These are phyloP conservation scores for Penstemon newberryi DNA, from an alignment of 257 asterid species.

Conservation along the genomic window DNA sequence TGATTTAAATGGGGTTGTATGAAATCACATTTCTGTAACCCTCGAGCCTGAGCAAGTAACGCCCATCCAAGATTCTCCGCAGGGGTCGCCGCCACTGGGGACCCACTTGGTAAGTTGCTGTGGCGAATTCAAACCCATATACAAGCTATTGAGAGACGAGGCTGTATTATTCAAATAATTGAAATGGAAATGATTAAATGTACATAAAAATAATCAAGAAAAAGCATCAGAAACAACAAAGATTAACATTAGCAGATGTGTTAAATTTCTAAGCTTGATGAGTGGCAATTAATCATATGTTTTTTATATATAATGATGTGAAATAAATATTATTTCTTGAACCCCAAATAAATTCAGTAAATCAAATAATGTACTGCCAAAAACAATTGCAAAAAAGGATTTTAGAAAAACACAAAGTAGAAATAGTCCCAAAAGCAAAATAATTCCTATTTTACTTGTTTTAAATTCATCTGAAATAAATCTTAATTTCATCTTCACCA, in stretches of 20 bases:
- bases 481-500: background rate
- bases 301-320: slow-evolving; percentile 1
- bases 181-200: background rate
- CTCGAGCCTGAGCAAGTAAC: slow-evolving; percentile 75
- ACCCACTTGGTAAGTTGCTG: slow-evolving; percentile 74
- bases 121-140: slow-evolving; percentile 64
- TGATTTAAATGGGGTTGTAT: slow-evolving; percentile 8
- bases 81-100: slow-evolving; percentile 77
- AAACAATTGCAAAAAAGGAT: no score
- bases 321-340: background rate
- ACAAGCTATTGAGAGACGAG: slow-evolving; percentile 56
- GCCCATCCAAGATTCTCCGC: slow-evolving; percentile 81
- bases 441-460: no score
- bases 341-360: background rate
- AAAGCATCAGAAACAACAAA: background rate
- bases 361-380: background rate
- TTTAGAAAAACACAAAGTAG: slow-evolving; percentile 2
- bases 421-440: no score
- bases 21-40: slow-evolving; percentile 83
- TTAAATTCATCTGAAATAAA: no score
- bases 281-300: background rate
- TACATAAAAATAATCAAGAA: background rate
- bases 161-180: slow-evolving; percentile 42
- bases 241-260: background rate
- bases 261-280: background rate